Conservation (phyloP, 2,329 filamentous ascomycete species). For the Fusarium illudens region DNA sequence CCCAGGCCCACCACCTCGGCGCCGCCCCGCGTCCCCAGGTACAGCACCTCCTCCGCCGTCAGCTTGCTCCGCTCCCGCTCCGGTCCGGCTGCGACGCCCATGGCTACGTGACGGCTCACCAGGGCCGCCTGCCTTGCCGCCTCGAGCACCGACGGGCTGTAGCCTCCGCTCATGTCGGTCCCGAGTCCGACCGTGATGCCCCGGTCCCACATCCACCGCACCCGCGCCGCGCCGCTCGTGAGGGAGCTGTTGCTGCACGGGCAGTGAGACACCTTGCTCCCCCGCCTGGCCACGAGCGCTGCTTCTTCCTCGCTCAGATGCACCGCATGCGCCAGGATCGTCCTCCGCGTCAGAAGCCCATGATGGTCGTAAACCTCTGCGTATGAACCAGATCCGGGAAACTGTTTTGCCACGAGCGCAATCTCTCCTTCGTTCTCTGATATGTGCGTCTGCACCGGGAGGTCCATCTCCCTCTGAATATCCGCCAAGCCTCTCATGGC, state of each 20-base stretch:
- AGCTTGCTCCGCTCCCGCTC: slow-evolving; percentile 67
- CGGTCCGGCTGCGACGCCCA: slow-evolving; percentile 51
- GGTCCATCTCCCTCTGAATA: slow-evolving; percentile 67
- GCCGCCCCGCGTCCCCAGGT: slow-evolving; percentile 87
- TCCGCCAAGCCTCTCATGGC: slow-evolving; percentile 70
- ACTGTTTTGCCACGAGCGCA: slow-evolving; percentile 72
- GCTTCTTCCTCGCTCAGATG: slow-evolving; percentile 77
- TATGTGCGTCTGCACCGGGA: slow-evolving; percentile 89
- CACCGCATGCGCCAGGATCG: slow-evolving; percentile 86
- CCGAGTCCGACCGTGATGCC: slow-evolving; percentile 86
- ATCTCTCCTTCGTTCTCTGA: slow-evolving; percentile 83
- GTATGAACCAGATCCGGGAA: slow-evolving; percentile 72
- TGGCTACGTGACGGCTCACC: slow-evolving; percentile 76
- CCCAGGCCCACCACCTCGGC: slow-evolving; percentile 81
- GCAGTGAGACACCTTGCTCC: slow-evolving; percentile 81
- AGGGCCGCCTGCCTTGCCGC: slow-evolving; percentile 83
- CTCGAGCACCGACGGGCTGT: slow-evolving; percentile 81
- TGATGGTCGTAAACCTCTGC: slow-evolving; percentile 79
- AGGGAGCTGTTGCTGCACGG: slow-evolving; percentile 86
- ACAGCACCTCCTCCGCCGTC: slow-evolving; percentile 85
- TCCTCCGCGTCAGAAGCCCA: slow-evolving; percentile 74
- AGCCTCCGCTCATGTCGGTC: slow-evolving; percentile 91
- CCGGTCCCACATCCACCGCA: slow-evolving; percentile 76
- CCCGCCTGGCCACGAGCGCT: slow-evolving; percentile 65
- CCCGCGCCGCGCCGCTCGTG: slow-evolving; percentile 78